Evolutionary conservation across 2,329 filamentous ascomycete genomes (phyloP), one percentile per base, ranked within the genome.

Genomic region (Helminthosporium solani): DNA sequence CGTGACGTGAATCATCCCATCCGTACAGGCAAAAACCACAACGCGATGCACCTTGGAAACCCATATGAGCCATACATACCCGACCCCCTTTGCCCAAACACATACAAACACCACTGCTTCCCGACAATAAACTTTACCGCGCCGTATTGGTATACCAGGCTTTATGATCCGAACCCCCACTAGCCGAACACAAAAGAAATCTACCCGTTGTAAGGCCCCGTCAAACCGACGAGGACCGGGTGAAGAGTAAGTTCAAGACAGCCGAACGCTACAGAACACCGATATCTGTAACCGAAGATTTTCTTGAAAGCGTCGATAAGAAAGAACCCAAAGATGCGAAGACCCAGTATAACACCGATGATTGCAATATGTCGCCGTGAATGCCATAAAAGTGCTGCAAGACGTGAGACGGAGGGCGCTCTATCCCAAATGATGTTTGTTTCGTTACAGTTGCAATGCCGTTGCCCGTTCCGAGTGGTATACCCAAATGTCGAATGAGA

Each of bases 401-500:
- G 61, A 65, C 63, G 61, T 44, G 58, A 68, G 59, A 65, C 63
- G 59, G 62, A 49, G 27, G 63, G 65, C 66, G 61, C 57, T 70
- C 65, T 67, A 67, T 64, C 56, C 58, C 60, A 63, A 61, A 57
- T 53, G 44, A 61, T 57, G 50, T 60, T 21, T 8, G 37, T 61
- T 64, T 66, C 57, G 62, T 61, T 63, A 58, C 49, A 61, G 57
- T 61, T 44, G 69, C 67, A 68, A 71, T 68, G 68, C 68, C 68
- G 67, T 72, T 58, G 66, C 63, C 65, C 58, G 53, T 60, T 57
- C 52, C 55, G 57, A 62, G 64, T 70, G 68, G 67, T 70, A 70
- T 70, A 64, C 61, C 66, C 60, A 65, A 67, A 68, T 68, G 61
- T 67, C 60, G 63, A 70, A 64, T 54, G 59, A 65, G 63, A 70